Conservation (phyloP, 805 yeast genomes). For the Groenewaldozyma tartarivorans region DNA sequence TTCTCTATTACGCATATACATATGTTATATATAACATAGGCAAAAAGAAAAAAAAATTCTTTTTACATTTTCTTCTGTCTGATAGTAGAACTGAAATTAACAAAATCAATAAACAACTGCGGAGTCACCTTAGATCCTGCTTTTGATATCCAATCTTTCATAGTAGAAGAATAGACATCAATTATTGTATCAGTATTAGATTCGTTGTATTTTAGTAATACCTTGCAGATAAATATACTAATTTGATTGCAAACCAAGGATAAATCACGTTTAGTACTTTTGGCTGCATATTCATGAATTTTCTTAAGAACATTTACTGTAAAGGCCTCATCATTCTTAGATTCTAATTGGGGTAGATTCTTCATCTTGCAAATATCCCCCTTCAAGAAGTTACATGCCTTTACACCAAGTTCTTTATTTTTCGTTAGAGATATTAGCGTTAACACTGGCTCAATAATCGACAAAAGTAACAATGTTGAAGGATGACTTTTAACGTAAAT, state of each 20-base stretch:
- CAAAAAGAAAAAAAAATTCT: neutral
- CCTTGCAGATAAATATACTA: slow-evolving; percentile 55
- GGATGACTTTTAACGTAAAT: slow-evolving; percentile 42
- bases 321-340: slow-evolving; percentile 9
- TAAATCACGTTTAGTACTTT: slow-evolving; percentile 40
- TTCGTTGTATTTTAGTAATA: slow-evolving; percentile 34
- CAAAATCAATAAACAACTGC: slow-evolving; percentile 60
- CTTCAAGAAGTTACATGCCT: slow-evolving; percentile 65
- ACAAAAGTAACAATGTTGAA: slow-evolving; percentile 30
- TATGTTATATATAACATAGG: no score
- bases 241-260: slow-evolving; percentile 53
- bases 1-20: no score
- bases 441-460: slow-evolving; percentile 47
- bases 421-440: slow-evolving; percentile 54
- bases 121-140: slow-evolving; percentile 40
- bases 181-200: slow-evolving; percentile 35
- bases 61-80: neutral
- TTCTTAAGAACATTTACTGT: slow-evolving; percentile 20
- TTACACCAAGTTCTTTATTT: slow-evolving; percentile 61
- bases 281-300: slow-evolving; percentile 31
- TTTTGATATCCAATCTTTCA: slow-evolving; percentile 52
- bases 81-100: slow-evolving; percentile 64
- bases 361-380: slow-evolving; percentile 45
- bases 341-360: slow-evolving; percentile 15
- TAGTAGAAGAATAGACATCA: slow-evolving; percentile 44